phyloP scores from a whole-genome alignment of 148 eudicot genomes.

The Cornus suecica region DNA sequence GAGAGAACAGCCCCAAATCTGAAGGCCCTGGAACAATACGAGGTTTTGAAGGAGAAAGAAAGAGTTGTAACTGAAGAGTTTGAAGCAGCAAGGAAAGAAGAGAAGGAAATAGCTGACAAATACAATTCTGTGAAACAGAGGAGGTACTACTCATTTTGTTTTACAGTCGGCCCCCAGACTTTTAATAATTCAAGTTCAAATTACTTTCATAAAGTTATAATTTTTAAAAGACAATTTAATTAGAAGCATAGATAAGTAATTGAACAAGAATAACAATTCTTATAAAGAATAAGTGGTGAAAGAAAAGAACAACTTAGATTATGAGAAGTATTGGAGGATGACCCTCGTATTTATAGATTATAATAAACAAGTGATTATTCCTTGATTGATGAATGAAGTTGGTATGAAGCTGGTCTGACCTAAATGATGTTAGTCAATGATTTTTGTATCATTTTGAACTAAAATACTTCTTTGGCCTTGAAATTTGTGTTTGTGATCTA shows the following conservation, averaged over 20 bases:
- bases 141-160: slow-evolving; percentile 43
- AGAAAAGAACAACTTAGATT: background rate
- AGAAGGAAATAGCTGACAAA: slow-evolving; percentile 65
- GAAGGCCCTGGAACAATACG: slow-evolving; percentile 95
- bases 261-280: too few species aligned
- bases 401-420: too few species aligned
- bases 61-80: slow-evolving; percentile 65
- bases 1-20: slow-evolving; percentile 94
- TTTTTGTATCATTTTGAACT: too few species aligned
- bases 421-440: too few species aligned
- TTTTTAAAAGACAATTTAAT: background rate
- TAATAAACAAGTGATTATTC: too few species aligned
- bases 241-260: too few species aligned
- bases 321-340: too few species aligned
- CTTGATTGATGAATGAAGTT: too few species aligned
- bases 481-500: too few species aligned
- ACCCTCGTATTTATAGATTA: too few species aligned
- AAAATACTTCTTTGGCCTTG: too few species aligned
- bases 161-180: background rate
- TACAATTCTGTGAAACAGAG: slow-evolving; percentile 64
- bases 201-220: too few species aligned
- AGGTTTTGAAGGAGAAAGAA: slow-evolving; percentile 84
- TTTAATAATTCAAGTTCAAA: background rate
- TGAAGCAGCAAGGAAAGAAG: slow-evolving; percentile 80
- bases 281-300: background rate